Percentiles rank a stretch among this genome's conserved stretches.
Evolutionary conservation across 768 basidiomycete species (phyloP).

Genomic region (Thelephora ganbajun): DNA sequence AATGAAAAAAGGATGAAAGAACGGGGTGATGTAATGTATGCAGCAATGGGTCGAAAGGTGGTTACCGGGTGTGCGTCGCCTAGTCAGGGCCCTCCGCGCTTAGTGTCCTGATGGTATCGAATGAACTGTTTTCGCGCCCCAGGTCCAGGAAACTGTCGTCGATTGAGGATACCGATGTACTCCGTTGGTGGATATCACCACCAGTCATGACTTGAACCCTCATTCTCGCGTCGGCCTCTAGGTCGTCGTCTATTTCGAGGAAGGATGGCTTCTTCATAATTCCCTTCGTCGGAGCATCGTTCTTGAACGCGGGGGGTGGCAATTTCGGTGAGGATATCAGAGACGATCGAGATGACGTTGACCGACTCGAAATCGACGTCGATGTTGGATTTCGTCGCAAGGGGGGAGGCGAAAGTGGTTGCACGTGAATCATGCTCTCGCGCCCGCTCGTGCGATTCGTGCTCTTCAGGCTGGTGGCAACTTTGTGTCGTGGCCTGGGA

Average conservation of each 20-base stretch:
- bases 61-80: too few relatives aligned
- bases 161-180: constrained; percentile 7
- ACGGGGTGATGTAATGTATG: too few relatives aligned
- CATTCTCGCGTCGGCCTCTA: constrained; percentile 7
- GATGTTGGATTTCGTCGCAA: constrained; percentile 4
- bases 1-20: background rate
- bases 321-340: constrained; percentile 1
- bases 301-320: constrained; percentile 16
- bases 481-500: constrained; percentile 24
- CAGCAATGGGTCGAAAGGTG: too few relatives aligned
- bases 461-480: constrained; percentile 8
- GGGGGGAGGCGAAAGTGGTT: constrained; percentile 25
- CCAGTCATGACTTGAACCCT: constrained; percentile 1
- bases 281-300: constrained; percentile 22
- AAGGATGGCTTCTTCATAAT: constrained; percentile 61
- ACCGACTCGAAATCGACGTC: constrained; percentile 1
- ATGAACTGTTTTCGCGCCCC: constrained; percentile 22
- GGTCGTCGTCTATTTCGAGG: constrained; percentile 42
- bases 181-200: constrained; percentile 1
- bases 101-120: constrained; percentile 22
- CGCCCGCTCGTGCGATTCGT: constrained; percentile 4
- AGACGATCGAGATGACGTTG: background rate
- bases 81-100: background rate
- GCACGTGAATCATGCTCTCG: constrained; percentile 17
- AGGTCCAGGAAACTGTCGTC: constrained; percentile 29